A percentile compares a stretch with the other conserved stretches of the same genome.
phyloP scores from a whole-genome alignment of 2,329 filamentous ascomycete species.

The Raffaelea arxii region DNA sequence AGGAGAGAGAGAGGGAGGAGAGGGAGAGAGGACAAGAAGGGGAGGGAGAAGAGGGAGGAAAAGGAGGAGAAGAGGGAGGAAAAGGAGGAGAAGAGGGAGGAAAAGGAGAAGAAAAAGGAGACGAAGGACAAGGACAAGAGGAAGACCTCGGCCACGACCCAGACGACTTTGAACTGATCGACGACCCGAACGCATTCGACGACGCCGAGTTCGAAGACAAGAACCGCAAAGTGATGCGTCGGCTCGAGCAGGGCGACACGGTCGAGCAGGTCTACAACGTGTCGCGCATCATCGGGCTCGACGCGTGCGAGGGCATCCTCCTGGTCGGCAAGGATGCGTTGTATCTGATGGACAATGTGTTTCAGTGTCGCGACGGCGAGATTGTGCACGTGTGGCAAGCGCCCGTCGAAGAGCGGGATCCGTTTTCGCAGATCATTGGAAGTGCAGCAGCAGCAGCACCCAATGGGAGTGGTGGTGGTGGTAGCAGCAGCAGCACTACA shows the following conservation, averaged over 20 bases:
- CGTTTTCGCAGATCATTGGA: slow-evolving; percentile 89
- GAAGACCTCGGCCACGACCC: slow-evolving; percentile 26
- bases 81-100: background rate
- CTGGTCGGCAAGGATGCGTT: slow-evolving; percentile 87
- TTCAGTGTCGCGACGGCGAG: slow-evolving; percentile 88
- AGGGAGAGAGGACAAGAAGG: background rate
- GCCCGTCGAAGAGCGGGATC: slow-evolving; percentile 82
- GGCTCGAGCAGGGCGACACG: slow-evolving; percentile 78
- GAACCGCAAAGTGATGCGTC: slow-evolving; percentile 95
- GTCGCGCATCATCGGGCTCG: slow-evolving; percentile 84
- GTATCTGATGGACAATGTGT: slow-evolving; percentile 94
- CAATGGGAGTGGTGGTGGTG: slow-evolving; percentile 4
- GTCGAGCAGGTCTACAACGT: slow-evolving; percentile 94
- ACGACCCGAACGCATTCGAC: slow-evolving; percentile 82
- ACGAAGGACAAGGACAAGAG: slow-evolving; percentile 11
- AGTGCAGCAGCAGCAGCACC: slow-evolving; percentile 36
- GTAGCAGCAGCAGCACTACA: slow-evolving; percentile 34
- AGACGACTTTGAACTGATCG: slow-evolving; percentile 92
- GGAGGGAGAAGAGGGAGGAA: background rate
- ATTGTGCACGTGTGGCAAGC: slow-evolving; percentile 97
- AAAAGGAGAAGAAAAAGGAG: background rate
- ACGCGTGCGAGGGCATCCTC: slow-evolving; percentile 86
- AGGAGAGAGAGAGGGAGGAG: background rate
- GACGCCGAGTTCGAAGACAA: slow-evolving; percentile 83
- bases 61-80: background rate